Evolutionary conservation across 176 grass and related monocot species (phyloP), one percentile per base, ranked within the genome.

Genomic region (Bothriochloa decipiens): DNA sequence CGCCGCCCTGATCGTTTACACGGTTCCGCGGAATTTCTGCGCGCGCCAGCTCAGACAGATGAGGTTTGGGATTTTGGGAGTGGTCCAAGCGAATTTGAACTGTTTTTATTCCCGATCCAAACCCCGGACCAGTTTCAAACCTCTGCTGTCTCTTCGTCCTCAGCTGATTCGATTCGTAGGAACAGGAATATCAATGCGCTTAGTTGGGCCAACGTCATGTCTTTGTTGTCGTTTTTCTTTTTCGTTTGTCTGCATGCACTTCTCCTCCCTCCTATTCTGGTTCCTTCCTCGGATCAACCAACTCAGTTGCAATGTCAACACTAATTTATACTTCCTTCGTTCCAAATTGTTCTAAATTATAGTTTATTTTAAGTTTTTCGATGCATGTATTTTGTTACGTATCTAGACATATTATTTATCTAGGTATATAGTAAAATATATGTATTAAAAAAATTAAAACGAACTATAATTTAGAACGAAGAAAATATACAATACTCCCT

Each of bases 131-230:
- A 41, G 28, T 69, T 70, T 69, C 63, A 39, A 39, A 55, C 7
- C 65, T 69, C 75, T 18, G 68, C 55, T 29, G 15, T 65, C 11
- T 70, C 77, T 11, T 70, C 77, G 12, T 25, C 43, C 58, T 81
- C 7, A 9, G 22, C 60, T 28, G 11, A 23, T 37, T n/a, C 45
- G 45, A 65, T 68, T 50, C 64, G 16, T 33, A 29, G 64, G 49
- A 50, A 33, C 11, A 45, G 43, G 46, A 40, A 32, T 43, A 65
- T 64, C 45, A 41, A 65, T 35, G 65, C 62, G 7, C 11, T 46
- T 32, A 3, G 42, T n/a, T 68, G n/a, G 42, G 17, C 11, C 27
- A 26, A 47, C 42, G 63, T 80, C 78, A 68, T 50, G 42, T 23
- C 32, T 25, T 58, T 23, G 20, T 18, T 18, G 50, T 80, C 42